These are phyloP conservation scores for Ceratocystis harringtonii DNA, from an alignment of 2,329 filamentous ascomycete species.

Conservation along the genomic window DNA sequence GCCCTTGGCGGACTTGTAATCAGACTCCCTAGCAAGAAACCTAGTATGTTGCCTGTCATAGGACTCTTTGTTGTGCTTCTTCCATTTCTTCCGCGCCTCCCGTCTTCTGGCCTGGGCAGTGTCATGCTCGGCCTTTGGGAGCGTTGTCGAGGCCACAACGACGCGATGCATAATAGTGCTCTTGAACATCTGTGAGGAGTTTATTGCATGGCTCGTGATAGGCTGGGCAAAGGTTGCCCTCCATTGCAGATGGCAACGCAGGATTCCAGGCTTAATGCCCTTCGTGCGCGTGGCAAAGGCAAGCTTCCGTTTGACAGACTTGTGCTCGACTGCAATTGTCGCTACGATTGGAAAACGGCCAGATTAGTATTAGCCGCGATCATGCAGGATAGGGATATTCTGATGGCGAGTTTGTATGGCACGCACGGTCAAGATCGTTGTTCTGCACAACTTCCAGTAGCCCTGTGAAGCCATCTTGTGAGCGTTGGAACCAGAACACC, in stretches of 20 bases:
- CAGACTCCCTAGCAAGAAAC: neutral
- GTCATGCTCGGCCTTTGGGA: neutral
- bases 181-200: neutral
- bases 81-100: neutral
- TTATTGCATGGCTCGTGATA: neutral
- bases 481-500: slow-evolving; percentile 15
- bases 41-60: neutral
- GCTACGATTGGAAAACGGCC: neutral
- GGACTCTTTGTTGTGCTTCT: neutral
- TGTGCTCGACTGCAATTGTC: neutral
- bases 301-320: neutral
- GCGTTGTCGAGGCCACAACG: neutral
- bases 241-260: slow-evolving; percentile 11
- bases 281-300: slow-evolving; percentile 2
- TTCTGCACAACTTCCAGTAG: slow-evolving; percentile 4
- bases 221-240: slow-evolving; percentile 11
- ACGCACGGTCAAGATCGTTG: neutral
- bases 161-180: neutral
- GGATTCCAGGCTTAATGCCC: slow-evolving; percentile 2
- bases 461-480: slow-evolving; percentile 7
- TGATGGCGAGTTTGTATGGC: neutral
- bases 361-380: neutral
- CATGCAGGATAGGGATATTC: neutral
- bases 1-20: neutral
- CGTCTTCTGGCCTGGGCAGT: neutral